Base-by-base conservation (phyloP, 1,139 yeast species). In the Geotrichum restrictum region DNA sequence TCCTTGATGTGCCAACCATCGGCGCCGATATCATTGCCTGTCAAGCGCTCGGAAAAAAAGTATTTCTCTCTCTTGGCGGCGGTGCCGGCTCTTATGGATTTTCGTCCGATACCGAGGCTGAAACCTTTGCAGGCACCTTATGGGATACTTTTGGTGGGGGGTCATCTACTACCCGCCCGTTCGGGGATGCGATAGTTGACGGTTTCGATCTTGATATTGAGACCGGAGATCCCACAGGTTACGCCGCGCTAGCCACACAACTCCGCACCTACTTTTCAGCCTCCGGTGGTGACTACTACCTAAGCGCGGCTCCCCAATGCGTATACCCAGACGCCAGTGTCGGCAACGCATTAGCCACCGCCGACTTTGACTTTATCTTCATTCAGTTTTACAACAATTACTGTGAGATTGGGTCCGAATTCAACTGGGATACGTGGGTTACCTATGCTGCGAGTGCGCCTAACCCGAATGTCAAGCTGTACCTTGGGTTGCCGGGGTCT, bases 231-330 rank as follows among this genome's bases (percentile, higher is more conserved):
- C 73, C 74, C 43, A 66, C 71, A 3, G 86, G 85, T 24, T 78
- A 77, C 60, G 74, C 75, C 32, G 79, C 82, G 3, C 69, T 83
- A 54, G 84, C 66, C 16, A 62, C 58, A 18, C 57, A 60, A 40
- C 75, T 91, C 64, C 82, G 93, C 72, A 60, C 65, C 1, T 72
- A 79, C 57, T 88, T 77, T 62, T 5, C 5, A 5, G 29, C 29
- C 29, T 72, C 72, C 21, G 59, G 64, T 34, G 63, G 60, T 66
- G 64, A 68, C 14, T 89, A 86, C 70, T 88, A 85, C 67, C 73
- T 91, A 45, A 79, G 94, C 53, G 96, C 96, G 58, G 95, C 98
- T 57, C 97, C 97, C 19, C 97, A 91, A 73, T 91, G 98, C 72
- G 86, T 85, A 19, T 85, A 83, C 65, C 97, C 97, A 16, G 97